Evolutionary conservation across 305 asterid species (phyloP), one percentile per base, ranked within the genome.

Genomic region (Fraxinus greggii): DNA sequence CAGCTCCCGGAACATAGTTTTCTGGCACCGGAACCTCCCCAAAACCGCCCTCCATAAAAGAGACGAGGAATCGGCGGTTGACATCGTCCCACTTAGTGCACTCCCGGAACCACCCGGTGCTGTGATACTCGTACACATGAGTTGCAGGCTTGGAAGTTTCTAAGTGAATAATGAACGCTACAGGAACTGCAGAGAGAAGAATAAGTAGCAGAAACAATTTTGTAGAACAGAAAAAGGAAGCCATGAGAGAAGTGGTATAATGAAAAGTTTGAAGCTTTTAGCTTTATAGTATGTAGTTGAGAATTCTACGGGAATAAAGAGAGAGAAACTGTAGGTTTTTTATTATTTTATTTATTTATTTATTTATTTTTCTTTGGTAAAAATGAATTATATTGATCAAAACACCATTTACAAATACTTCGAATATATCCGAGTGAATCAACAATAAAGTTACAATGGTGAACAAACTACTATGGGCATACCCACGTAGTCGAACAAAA

Each of bases 21-120:
- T 77, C 88, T 56, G 82, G 59, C 26, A 92, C 87, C 40, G 91
- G 92, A 7, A 96, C 78, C 78, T 87, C 89, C 5, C 99, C 99
- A 2, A 96, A 21, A 15, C 99, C 99, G 76, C 98, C 99, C 56
- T 83, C 95, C 77, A 92, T 85, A 88, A 91, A 92, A 65, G 98
- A 91, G 77, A 96, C 97, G 76, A 96, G 61, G 92, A 96, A 96
- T 0, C 98, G 95, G 29, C 81, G 63, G 93, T 90, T 89, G 76
- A 73, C 78, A 29, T 87, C 89, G 89, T 96, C 99, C 98, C 98
- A 96, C 84, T 91, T 94, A 79, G 92, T 73, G 86, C 92, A 87
- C 90, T 96, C 99, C 23, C 99, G 90, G 65, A 96, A 75, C 94
- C 97, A 94, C 1, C 98, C 97, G 5, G 78, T 40, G 91, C 97